These are phyloP conservation scores for Penicillium expansum DNA, from an alignment of 2,329 filamentous ascomycete genomes.

Conservation along the genomic window DNA sequence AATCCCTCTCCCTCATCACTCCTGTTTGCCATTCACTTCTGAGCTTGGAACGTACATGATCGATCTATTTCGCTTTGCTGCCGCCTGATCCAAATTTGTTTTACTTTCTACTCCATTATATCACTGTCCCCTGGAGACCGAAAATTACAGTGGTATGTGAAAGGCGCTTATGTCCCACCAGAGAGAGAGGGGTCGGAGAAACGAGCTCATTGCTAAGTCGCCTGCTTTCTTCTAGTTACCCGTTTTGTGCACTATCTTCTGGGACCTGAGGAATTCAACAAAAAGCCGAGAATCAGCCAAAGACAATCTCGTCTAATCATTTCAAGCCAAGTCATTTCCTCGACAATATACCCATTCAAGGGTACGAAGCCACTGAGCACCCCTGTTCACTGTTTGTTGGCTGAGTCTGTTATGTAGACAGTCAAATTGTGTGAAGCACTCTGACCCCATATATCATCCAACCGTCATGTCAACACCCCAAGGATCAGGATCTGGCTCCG, in stretches of 20 bases:
- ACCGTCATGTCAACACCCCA: slow-evolving; percentile 30
- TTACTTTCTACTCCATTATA: background rate
- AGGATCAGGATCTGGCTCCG: background rate
- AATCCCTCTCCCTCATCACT: background rate
- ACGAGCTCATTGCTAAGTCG: slow-evolving; percentile 4
- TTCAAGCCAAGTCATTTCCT: background rate
- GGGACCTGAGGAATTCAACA: background rate
- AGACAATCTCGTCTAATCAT: background rate
- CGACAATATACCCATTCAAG: background rate
- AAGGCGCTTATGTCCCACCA: background rate
- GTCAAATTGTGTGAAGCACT: slow-evolving; percentile 1
- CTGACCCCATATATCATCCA: slow-evolving; percentile 5
- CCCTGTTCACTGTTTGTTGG: background rate
- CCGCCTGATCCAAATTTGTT: background rate
- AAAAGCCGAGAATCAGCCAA: background rate
- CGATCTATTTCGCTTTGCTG: background rate
- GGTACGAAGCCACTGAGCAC: background rate
- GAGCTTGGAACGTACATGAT: background rate
- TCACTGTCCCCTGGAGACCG: background rate
- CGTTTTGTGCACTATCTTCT: background rate
- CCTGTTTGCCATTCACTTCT: background rate
- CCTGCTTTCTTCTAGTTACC: background rate
- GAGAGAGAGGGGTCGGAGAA: background rate
- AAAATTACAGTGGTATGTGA: background rate
- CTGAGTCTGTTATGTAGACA: slow-evolving; percentile 16